Conservation (phyloP, 345 rosid species). For the Eucalyptus erythrocorys region DNA sequence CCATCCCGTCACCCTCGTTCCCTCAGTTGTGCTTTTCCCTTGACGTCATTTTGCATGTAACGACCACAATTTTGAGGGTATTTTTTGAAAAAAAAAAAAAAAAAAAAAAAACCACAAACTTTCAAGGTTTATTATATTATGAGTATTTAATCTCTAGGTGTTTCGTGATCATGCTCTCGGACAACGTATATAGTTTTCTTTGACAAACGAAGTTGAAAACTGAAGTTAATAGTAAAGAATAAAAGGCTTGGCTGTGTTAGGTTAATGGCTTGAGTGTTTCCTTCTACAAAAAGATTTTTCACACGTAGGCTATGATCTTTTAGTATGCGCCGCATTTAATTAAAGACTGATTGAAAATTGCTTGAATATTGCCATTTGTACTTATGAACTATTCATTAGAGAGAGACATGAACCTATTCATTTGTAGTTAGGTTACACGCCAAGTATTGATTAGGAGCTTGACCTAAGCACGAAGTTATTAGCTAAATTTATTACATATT, state of each 20-base stretch:
- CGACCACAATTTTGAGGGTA: neutral
- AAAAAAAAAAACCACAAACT: neutral
- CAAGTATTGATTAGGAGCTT: neutral
- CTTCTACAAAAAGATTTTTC: neutral
- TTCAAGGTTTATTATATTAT: neutral
- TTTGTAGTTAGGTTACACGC: neutral
- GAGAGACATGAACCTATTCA: neutral
- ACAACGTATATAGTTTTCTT: neutral
- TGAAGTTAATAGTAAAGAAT: neutral
- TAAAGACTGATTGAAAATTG: neutral
- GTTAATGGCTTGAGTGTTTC: neutral
- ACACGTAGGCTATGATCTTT: neutral
- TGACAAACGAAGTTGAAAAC: neutral
- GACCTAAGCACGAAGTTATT: neutral
- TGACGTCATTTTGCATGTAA: neutral
- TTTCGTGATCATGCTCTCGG: neutral
- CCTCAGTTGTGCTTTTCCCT: neutral
- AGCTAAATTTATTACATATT: neutral
- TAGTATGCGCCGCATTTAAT: neutral
- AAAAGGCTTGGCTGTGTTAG: neutral
- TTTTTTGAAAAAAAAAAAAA: too few relatives aligned
- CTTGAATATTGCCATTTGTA: neutral
- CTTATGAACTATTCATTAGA: neutral
- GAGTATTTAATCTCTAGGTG: neutral
- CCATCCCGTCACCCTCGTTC: neutral